Conservation (phyloP, 2,329 filamentous ascomycete species). For the Diaporthe caulivora region DNA sequence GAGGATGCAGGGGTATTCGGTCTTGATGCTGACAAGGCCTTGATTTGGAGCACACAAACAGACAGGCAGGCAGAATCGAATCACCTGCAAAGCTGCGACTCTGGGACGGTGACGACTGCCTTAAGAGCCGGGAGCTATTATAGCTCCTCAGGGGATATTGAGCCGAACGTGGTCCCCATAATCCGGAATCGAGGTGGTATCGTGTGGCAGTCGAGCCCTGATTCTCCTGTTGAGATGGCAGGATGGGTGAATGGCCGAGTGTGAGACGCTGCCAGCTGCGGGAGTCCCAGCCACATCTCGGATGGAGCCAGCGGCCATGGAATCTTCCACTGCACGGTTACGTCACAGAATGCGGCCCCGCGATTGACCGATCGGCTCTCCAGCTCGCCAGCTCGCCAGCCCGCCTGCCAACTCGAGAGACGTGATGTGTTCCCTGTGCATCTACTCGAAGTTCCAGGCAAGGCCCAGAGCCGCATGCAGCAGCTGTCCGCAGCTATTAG, state of each 20-base stretch:
- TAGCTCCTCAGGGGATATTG: slow-evolving; percentile 20
- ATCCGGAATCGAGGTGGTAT: slow-evolving; percentile 27
- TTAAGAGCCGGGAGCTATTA: slow-evolving; percentile 23
- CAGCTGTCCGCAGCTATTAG: not conserved
- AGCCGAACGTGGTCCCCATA: slow-evolving; percentile 16
- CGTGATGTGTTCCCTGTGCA: slow-evolving; percentile 7
- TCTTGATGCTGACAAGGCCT: not conserved
- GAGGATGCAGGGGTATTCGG: not conserved
- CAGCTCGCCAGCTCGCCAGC: no score
- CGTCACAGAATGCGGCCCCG: slow-evolving; percentile 15
- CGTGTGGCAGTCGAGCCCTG: slow-evolving; percentile 20
- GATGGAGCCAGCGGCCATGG: not conserved
- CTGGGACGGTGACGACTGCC: slow-evolving; percentile 10
- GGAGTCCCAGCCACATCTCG: slow-evolving; percentile 15
- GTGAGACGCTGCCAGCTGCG: slow-evolving; percentile 13
- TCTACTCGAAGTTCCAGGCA: no score
- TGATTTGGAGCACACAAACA: not conserved
- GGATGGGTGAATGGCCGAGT: not conserved
- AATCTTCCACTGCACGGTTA: slow-evolving; percentile 11
- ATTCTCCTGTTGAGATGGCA: not conserved
- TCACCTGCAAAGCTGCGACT: not conserved
- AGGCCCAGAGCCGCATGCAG: slow-evolving; percentile 1
- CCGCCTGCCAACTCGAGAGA: not conserved
- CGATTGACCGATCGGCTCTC: slow-evolving; percentile 12
- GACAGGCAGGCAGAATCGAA: not conserved